Evolutionary conservation across 768 basidiomycete genomes (phyloP), one percentile per base, ranked within the genome.

Genomic region (Dendrothele bispora): DNA sequence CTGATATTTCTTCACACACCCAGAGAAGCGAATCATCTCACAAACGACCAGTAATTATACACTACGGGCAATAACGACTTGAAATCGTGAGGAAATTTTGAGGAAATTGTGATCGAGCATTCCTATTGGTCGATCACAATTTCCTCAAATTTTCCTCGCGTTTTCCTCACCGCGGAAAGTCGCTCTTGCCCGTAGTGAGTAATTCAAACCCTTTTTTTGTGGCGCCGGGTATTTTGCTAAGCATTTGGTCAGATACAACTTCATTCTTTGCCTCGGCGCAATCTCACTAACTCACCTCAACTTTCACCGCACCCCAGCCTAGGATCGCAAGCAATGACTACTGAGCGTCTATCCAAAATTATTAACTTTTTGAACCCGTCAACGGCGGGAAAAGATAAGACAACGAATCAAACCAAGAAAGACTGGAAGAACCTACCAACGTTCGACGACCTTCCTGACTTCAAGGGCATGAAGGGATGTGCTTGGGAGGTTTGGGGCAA

Each of bases 401-500:
- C 15, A 39, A 4, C 39, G 14, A 18, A 22, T 3, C 39, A 5
- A 39, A 4, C 39, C 14, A 22, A 14, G 17, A 42, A 42, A 11
- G 25, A 43, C 7, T 42, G 40, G 42, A 6, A 15, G 4, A 38
- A 43, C 12, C 42, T 50, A 24, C 50, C 50, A 18, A 42, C 45
- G 7, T 51, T 51, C 25, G 50, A 51, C 10, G 69, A 78, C 67
- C 58, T 76, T 56, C 64, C 73, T 60, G 43, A 50, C 26, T 74
- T 72, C 51, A 62, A 71, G 43, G 59, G 71, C 27, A 66, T 72
- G 53, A 57, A 54, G 7, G 85, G 84, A 8, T 86, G 84, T 46
- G 85, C 84, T 2, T 87, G 85, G 85, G 71, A 69, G 3, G 70
- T 86, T 8, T 86, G 83, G 83, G 84, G 84, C 21, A 63, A 72